phyloP scores from a whole-genome alignment of 2,329 filamentous ascomycete genomes.

The Botrytis elliptica region DNA sequence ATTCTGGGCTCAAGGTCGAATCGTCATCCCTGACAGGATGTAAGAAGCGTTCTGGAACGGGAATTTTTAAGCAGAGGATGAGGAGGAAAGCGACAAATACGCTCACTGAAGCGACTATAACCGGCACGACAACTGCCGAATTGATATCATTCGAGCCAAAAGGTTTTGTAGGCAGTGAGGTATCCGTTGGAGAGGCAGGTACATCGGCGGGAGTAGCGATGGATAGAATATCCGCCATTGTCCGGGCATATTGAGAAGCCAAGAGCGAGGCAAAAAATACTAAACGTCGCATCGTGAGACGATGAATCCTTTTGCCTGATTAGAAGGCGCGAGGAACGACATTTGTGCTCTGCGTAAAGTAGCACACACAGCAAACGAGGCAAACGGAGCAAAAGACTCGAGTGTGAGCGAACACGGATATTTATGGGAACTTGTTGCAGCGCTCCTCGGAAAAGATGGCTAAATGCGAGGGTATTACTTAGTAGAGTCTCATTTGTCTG shows the following conservation, averaged over 20 bases:
- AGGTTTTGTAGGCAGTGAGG: background rate
- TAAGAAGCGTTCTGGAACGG: slow-evolving; percentile 11
- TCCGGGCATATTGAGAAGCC: slow-evolving; percentile 1
- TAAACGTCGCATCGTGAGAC: slow-evolving; percentile 17
- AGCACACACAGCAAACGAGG: background rate
- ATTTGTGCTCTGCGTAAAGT: slow-evolving; percentile 12
- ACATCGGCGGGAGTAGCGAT: background rate
- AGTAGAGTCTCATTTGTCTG: slow-evolving; percentile 9
- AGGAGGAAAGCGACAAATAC: slow-evolving; percentile 17
- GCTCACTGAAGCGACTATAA: slow-evolving; percentile 19
- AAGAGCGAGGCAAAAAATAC: background rate
- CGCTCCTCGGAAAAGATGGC: slow-evolving; percentile 11
- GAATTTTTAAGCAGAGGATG: slow-evolving; percentile 17
- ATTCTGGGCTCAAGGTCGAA: slow-evolving; percentile 1
- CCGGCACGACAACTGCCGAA: slow-evolving; percentile 14
- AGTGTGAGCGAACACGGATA: slow-evolving; percentile 10
- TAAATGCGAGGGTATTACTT: slow-evolving; percentile 8
- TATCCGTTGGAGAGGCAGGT: slow-evolving; percentile 8
- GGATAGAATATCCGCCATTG: slow-evolving; percentile 18
- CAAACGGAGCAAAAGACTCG: background rate
- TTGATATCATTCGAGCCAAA: slow-evolving; percentile 6
- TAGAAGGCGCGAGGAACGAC: slow-evolving; percentile 16
- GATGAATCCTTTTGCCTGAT: slow-evolving; percentile 10
- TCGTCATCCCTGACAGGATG: slow-evolving; percentile 1
- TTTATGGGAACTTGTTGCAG: slow-evolving; percentile 10